Evolutionary conservation across 2,329 filamentous ascomycete genomes (phyloP), one percentile per base, ranked within the genome.

Genomic region (Xylariaceae sp.): DNA sequence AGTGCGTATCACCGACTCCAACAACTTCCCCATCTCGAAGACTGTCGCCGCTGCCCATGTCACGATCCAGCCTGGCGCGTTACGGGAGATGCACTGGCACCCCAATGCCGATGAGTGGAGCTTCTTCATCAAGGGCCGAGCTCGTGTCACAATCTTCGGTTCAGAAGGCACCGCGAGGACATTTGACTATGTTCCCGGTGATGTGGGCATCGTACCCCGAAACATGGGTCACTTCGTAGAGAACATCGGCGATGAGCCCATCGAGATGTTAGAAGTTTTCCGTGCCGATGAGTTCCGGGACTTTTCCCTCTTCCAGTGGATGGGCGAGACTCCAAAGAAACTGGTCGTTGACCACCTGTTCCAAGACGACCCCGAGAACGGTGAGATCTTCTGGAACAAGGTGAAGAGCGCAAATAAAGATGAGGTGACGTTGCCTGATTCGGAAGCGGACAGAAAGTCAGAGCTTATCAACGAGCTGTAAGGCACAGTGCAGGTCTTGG

Each of bases 21-120:
- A 74, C 31, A 90, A 88, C 69, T 92, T 93, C 66, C 82, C 83
- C 31, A 79, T 90, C 55, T 88, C 87, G 42, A 84, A 82, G 68
- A 88, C 84, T 0, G 80, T 91, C 17, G 86, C 88, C 0, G 87
- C 88, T 1, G 88, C 87, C 1, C 80, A 90, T 62, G 79, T 89
- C 16, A 80, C 80, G 36, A 88, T 92, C 55, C 75, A 87, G 57
- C 87, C 88, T 0, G 86, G 86, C 13, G 86, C 85, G 0, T 75
- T 91, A 65, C 80, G 88, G 10, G 88, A 90, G 71, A 90, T 92
- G 78, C 88, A 92, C 73, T 92, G 88, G 88, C 88, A 92, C 64
- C 87, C 87, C 0, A 84, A 82, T 42, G 87, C 87, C 12, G 88
- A 91, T 63, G 88, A 91, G 68, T 92, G 88, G 88, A 88, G 83